A percentile compares a stretch with the other conserved stretches of the same genome.
These are phyloP conservation scores for Botrytis sinoallii DNA, from an alignment of 2,329 filamentous ascomycete species.

Conservation along the genomic window DNA sequence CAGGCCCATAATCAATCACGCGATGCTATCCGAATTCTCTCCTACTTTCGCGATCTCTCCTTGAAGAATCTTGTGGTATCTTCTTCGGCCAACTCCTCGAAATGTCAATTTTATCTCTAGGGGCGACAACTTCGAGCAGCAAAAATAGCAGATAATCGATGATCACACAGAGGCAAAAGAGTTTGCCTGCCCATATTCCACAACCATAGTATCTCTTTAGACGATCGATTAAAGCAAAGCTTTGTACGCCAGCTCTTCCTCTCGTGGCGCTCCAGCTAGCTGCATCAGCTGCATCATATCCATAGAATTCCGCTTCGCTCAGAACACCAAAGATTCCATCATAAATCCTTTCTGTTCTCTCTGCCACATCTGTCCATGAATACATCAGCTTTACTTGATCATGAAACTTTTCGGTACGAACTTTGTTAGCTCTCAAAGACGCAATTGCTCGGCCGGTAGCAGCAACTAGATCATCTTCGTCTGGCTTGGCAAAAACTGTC, in stretches of 20 bases:
- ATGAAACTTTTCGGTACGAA: constrained; percentile 91
- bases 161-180: constrained; percentile 92
- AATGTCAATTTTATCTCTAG: constrained; percentile 81
- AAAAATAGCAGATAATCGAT: constrained; percentile 92
- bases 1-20: background rate
- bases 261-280: constrained; percentile 66
- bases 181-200: constrained; percentile 95
- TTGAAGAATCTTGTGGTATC: constrained; percentile 11
- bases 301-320: constrained; percentile 83
- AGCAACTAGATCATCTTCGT: constrained; percentile 89
- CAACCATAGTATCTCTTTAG: constrained; percentile 97
- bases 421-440: constrained; percentile 77
- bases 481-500: constrained; percentile 95
- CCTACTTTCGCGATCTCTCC: constrained; percentile 7
- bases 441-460: constrained; percentile 89
- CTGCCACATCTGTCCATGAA: constrained; percentile 93
- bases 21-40: background rate
- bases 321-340: constrained; percentile 87
- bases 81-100: constrained; percentile 92
- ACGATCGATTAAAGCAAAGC: constrained; percentile 89
- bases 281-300: constrained; percentile 64
- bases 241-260: constrained; percentile 67
- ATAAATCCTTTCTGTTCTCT: constrained; percentile 92
- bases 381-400: constrained; percentile 99
- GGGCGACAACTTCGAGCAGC: constrained; percentile 82